Conservation (phyloP, 176 grass and related monocot species). For the Musa beccarii region DNA sequence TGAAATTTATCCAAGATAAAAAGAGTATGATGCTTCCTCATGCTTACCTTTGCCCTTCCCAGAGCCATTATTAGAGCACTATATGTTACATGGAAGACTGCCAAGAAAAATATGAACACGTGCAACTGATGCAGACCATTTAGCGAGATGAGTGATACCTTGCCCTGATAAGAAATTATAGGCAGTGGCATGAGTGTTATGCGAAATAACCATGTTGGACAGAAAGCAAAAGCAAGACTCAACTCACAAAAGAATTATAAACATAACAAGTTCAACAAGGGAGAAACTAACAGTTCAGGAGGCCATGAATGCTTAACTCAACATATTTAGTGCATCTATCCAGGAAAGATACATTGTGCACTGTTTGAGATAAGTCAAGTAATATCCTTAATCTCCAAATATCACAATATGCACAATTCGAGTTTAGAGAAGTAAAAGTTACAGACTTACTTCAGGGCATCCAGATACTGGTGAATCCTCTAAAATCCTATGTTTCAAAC, state of each 20-base stretch:
- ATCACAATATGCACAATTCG: background rate
- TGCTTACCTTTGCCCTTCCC: conserved; percentile 71
- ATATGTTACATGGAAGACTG: conserved; percentile 70
- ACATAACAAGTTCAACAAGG: no score
- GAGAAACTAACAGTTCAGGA: no score
- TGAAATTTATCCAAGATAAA: background rate
- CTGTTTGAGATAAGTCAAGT: background rate
- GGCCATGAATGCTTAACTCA: no score
- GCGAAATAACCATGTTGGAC: background rate
- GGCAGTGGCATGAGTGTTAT: background rate
- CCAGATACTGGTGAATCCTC: background rate
- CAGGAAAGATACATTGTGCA: no score
- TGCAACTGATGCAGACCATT: conserved; percentile 89
- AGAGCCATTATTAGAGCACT: conserved; percentile 82
- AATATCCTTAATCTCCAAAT: background rate
- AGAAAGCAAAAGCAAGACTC: background rate
- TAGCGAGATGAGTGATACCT: conserved; percentile 73
- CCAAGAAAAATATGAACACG: conserved; percentile 99
- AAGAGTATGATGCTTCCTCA: background rate
- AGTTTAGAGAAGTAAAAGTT: background rate
- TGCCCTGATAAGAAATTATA: conserved; percentile 32
- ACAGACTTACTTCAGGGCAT: background rate
- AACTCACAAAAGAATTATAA: no score
- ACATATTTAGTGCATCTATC: no score
- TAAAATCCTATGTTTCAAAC: background rate